A percentile compares a stretch with the other conserved stretches of the same genome.
Evolutionary conservation across 2,329 filamentous ascomycete genomes (phyloP).

Genomic region (Hortaea werneckii): DNA sequence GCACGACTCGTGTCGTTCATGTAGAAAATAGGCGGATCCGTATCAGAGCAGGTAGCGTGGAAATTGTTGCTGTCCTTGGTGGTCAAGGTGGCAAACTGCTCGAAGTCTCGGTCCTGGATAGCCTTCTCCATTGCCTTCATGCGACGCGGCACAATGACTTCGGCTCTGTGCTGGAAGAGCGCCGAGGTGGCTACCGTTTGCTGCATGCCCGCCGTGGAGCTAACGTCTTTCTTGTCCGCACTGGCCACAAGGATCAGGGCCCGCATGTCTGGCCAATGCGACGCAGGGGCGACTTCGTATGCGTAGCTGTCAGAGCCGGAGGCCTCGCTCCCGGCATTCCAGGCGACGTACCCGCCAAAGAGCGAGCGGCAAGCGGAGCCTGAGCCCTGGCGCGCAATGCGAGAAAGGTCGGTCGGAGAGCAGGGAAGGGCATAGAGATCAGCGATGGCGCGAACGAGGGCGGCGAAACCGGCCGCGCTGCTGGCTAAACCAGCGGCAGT

Average conservation of each 20-base stretch:
- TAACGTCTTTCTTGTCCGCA: constrained; percentile 91
- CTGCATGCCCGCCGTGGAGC: constrained; percentile 91
- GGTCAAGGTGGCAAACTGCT: constrained; percentile 75
- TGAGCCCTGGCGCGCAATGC: constrained; percentile 86
- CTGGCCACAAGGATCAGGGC: constrained; percentile 85
- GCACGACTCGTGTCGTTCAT: constrained; percentile 88
- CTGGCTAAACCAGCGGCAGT: constrained; percentile 79
- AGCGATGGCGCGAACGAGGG: constrained; percentile 72
- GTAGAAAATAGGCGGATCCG: constrained; percentile 96
- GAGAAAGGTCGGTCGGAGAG: constrained; percentile 69
- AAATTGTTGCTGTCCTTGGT: constrained; percentile 98
- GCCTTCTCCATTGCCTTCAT: constrained; percentile 82
- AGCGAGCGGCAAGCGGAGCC: constrained; percentile 88
- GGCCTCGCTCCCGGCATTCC: constrained; percentile 64
- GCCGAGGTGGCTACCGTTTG: constrained; percentile 84
- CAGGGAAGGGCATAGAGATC: constrained; percentile 81
- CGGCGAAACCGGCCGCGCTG: constrained; percentile 56
- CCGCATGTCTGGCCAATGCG: constrained; percentile 92
- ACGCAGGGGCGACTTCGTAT: constrained; percentile 75
- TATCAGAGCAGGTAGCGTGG: constrained; percentile 90
- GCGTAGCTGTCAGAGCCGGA: constrained; percentile 84
- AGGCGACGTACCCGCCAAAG: constrained; percentile 93
- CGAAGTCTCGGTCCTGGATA: constrained; percentile 69
- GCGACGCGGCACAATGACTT: constrained; percentile 65
- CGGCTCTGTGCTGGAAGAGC: constrained; percentile 70